Evolutionary conservation across 2,329 filamentous ascomycete genomes (phyloP), one percentile per base, ranked within the genome.

Genomic region (Zymoseptoria crescenta): DNA sequence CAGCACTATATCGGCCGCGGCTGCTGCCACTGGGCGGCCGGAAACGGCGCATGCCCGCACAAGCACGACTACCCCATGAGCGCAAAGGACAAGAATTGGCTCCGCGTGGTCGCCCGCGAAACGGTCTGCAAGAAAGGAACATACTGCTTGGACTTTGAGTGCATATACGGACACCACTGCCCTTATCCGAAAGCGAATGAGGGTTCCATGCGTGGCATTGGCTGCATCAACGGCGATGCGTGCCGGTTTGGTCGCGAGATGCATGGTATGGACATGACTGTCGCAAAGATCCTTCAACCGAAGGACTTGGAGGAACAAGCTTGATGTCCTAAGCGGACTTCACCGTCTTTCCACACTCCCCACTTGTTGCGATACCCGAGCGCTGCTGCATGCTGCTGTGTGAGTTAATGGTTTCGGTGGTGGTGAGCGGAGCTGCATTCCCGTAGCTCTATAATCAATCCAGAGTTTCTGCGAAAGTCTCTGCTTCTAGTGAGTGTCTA

Each of bases 121-220:
- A 83, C 82, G 3, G 82, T 83, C 24, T 87, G 84, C 67, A 77
- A 77, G 58, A 81, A 81, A 66, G 82, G 82, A 9, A 76, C 79
- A 54, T 76, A 76, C 13, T 87, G 84, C 65, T 76, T 82, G 55
- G 83, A 86, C 60, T 69, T 77, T 1, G 80, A 80, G 59, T 87
- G 84, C 72, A 85, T 86, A 55, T 86, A 85, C 67, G 84, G 84
- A 21, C 84, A 87, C 70, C 79, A 81, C 41, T 87, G 83, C 67
- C 82, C 82, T 19, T 81, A 82, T 61, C 77, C 77, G 0, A 65
- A 66, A 16, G 62, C 67, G 10, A 74, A 69, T 53, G 69, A 67
- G 20, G 70, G 72, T 21, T 77, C 75, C 35, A 73, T 77, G 59
- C 75, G 77, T 28, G 80, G 80, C 45, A 80, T 80, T 67, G 77